Conservation (phyloP, 306 rosid genomes). For the Inga laurina region DNA sequence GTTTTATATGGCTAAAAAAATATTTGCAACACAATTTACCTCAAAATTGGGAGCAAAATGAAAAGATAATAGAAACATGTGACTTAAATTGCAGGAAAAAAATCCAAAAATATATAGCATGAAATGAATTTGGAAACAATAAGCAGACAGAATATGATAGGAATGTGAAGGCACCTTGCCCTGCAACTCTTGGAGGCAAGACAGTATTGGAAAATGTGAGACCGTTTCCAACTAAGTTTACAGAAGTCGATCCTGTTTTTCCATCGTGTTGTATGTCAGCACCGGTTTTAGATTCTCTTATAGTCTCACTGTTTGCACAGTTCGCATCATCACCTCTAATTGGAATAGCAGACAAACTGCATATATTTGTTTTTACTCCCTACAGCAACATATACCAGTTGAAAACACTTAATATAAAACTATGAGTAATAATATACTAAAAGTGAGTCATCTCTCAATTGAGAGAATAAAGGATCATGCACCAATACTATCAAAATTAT, state of each 20-base stretch:
- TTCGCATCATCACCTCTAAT: constrained; percentile 19
- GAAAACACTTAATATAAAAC: neutral
- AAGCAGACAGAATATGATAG: neutral
- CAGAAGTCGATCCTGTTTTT: constrained; percentile 31
- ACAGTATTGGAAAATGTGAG: constrained; percentile 21
- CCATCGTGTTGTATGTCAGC: constrained; percentile 17
- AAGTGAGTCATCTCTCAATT: neutral
- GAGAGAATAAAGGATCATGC: neutral
- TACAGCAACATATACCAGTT: constrained; percentile 20
- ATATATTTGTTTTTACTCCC: constrained; percentile 30
- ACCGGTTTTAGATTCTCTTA: constrained; percentile 24
- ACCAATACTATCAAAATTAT: neutral
- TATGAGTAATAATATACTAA: neutral
- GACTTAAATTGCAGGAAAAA: neutral
- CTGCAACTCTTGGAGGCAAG: constrained; percentile 27
- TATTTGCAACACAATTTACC: neutral
- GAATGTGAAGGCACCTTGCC: constrained; percentile 40
- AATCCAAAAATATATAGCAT: neutral
- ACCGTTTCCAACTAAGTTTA: constrained; percentile 27
- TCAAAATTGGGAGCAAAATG: neutral
- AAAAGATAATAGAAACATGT: constrained; percentile 1
- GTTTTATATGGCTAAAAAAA: neutral
- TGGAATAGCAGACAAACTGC: constrained; percentile 30
- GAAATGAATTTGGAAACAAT: neutral
- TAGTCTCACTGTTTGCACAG: constrained; percentile 29